phyloP scores from a whole-genome alignment of 352 stramenopile species.

The Vaucheria bursata region DNA sequence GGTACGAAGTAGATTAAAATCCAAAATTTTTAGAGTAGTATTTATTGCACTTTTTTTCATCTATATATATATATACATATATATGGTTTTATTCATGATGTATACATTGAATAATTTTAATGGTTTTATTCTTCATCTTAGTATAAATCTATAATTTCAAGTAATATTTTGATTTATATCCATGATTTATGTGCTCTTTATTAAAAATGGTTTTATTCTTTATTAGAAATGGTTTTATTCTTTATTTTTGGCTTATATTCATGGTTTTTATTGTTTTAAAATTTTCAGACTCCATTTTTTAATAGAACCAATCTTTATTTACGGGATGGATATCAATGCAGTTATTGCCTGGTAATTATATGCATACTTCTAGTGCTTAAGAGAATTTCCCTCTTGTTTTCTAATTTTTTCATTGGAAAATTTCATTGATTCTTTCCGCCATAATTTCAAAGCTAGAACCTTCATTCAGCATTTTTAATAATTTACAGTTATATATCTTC shows the following conservation, averaged over 20 bases:
- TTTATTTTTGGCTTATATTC: no score
- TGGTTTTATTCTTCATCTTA: background rate
- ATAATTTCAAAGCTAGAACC: no score
- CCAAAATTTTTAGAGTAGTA: background rate
- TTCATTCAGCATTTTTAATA: no score
- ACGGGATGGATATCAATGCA: conserved; percentile 61
- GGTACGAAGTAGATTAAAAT: background rate
- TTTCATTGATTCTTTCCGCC: no score
- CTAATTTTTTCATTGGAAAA: no score
- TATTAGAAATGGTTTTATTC: conserved; percentile 10
- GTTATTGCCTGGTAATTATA: conserved; percentile 55
- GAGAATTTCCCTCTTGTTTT: no score
- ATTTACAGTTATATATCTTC: no score
- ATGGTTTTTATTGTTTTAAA: no score
- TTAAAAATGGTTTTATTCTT: background rate
- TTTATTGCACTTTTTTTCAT: background rate
- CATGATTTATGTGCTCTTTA: background rate
- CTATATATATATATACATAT: background rate
- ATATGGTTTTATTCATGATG: background rate
- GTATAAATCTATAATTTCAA: background rate
- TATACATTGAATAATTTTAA: background rate
- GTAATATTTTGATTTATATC: background rate
- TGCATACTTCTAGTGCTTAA: no score
- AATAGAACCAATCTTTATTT: conserved; percentile 65
- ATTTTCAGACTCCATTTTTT: conserved; percentile 56